These are phyloP conservation scores for Antitrichia curtipendula DNA, from an alignment of 225 moss, liverwort and hornwort species.

Conservation along the genomic window DNA sequence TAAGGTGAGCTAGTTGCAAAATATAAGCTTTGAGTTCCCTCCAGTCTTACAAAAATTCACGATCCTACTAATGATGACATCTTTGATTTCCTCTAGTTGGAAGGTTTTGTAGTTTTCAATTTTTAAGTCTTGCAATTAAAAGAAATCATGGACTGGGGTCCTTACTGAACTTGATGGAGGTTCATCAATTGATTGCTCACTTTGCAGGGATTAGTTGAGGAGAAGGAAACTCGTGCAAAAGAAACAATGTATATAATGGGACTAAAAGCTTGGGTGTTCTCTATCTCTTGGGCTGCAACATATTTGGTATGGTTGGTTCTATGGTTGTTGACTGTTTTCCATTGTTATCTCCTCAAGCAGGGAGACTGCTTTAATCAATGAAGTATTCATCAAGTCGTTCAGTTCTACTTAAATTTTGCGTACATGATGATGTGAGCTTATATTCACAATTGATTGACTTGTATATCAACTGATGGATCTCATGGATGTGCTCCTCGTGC, in stretches of 20 bases:
- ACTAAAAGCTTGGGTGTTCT: conserved; percentile 84
- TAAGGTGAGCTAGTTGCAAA: conserved; percentile 41
- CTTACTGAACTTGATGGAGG: background rate
- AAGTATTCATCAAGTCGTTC: background rate
- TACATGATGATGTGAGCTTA: background rate
- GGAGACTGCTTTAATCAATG: background rate
- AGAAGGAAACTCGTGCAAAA: conserved; percentile 93
- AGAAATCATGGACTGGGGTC: background rate
- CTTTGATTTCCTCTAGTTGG: background rate
- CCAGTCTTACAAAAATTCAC: background rate
- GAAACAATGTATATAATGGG: conserved; percentile 99
- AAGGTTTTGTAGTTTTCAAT: background rate
- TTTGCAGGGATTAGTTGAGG: conserved; percentile 80
- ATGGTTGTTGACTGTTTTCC: background rate
- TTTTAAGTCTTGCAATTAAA: background rate
- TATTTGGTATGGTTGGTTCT: conserved; percentile 44
- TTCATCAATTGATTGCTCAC: background rate
- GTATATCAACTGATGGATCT: background rate
- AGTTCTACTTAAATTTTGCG: background rate
- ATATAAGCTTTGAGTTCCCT: background rate
- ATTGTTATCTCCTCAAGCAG: background rate
- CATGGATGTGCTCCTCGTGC: background rate
- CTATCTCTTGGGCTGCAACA: conserved; percentile 65
- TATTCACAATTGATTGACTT: background rate
- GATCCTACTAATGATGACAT: background rate